phyloP scores from a whole-genome alignment of 2,329 filamentous ascomycete genomes.

The Diaporthe batatas region DNA sequence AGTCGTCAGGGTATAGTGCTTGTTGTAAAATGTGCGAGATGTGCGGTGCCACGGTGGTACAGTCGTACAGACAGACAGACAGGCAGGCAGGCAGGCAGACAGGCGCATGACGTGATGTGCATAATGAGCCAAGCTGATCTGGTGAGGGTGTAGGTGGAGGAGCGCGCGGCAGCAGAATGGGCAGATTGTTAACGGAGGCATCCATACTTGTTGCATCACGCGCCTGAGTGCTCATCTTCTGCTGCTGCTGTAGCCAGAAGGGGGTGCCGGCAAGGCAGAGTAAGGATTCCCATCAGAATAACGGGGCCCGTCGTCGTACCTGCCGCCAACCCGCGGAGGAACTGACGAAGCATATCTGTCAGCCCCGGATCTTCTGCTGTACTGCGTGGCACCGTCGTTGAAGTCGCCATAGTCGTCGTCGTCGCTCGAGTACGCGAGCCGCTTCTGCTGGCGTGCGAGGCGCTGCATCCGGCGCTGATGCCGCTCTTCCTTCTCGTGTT shows the following conservation, averaged over 20 bases:
- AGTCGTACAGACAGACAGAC: constrained; percentile 6
- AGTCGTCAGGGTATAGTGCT: constrained; percentile 32
- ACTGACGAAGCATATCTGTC: constrained; percentile 59
- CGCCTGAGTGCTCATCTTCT: constrained; percentile 50
- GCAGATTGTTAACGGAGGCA: not conserved
- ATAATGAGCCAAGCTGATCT: not conserved
- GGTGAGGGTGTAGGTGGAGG: not conserved
- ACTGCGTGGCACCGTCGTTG: constrained; percentile 42
- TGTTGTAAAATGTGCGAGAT: not conserved
- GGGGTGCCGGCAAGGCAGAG: constrained; percentile 58
- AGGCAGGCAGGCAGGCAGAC: constrained; percentile 2
- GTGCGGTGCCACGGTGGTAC: constrained; percentile 8
- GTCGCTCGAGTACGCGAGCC: constrained; percentile 39
- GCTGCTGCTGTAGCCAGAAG: constrained; percentile 54
- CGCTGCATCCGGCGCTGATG: constrained; percentile 62
- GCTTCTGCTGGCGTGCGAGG: constrained; percentile 37
- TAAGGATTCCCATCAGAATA: constrained; percentile 64
- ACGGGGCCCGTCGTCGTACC: constrained; percentile 59
- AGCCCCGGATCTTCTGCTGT: constrained; percentile 55
- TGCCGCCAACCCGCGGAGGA: constrained; percentile 54
- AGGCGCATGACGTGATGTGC: constrained; percentile 7
- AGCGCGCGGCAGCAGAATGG: constrained; percentile 27
- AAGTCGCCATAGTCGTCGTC: constrained; percentile 41
- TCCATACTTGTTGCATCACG: constrained; percentile 39
- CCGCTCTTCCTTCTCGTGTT: constrained; percentile 62